Evolutionary conservation across 169 alveolate species (phyloP).

Genomic region (Plasmodium gonderi): DNA sequence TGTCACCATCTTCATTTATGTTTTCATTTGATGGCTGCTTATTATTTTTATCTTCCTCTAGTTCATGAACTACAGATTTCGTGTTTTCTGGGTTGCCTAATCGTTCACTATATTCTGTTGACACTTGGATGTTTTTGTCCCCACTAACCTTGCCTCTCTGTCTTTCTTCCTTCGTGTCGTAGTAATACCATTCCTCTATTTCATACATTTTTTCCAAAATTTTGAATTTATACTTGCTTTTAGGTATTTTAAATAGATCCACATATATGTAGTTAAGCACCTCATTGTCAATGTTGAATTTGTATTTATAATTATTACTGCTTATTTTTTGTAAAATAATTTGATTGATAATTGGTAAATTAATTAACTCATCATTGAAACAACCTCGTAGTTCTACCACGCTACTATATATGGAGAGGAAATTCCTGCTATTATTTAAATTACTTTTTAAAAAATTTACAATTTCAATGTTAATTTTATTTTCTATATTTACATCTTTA

Average conservation of each 20-base stretch:
- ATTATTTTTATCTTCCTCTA: neutral
- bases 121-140: neutral
- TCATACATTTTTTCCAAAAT: slow-evolving; percentile 47
- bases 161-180: slow-evolving; percentile 2
- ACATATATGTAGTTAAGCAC: slow-evolving; percentile 53
- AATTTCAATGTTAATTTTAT: slow-evolving; percentile 41
- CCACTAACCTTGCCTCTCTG: neutral
- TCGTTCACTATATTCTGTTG: neutral
- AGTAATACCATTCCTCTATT: slow-evolving; percentile 63
- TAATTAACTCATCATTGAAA: slow-evolving; percentile 56
- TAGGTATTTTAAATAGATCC: slow-evolving; percentile 50
- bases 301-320: slow-evolving; percentile 48
- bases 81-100: neutral
- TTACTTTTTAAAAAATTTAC: slow-evolving; percentile 26
- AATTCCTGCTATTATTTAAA: slow-evolving; percentile 17
- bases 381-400: slow-evolving; percentile 53
- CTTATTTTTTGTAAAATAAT: slow-evolving; percentile 49
- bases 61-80: neutral
- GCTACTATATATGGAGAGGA: slow-evolving; percentile 29
- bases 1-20: neutral
- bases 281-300: slow-evolving; percentile 37
- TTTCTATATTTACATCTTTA: slow-evolving; percentile 62
- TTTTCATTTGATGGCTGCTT: neutral
- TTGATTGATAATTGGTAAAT: slow-evolving; percentile 43
- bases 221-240: slow-evolving; percentile 58